Evolutionary conservation across 202 grass and related monocot species (phyloP).

Genomic region (Musa balbisiana): DNA sequence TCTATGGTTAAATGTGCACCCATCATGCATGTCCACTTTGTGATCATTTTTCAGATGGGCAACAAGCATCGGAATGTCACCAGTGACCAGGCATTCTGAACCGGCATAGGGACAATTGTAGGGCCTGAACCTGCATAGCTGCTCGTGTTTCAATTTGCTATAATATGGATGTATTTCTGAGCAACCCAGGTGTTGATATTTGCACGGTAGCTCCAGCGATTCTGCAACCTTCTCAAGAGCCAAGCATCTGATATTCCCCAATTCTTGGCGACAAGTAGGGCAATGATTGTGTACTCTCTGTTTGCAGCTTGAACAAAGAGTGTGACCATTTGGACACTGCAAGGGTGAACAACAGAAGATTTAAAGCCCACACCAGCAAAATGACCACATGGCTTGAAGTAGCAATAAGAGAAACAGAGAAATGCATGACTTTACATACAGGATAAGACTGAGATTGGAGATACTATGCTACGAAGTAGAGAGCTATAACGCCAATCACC

Average conservation of each 20-base stretch:
- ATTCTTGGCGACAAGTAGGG: constrained; percentile 7
- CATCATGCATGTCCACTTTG: constrained; percentile 2
- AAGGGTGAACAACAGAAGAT: background rate
- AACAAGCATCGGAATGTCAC: background rate
- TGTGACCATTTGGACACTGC: constrained; percentile 1
- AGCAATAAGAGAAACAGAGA: no score
- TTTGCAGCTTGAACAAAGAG: background rate
- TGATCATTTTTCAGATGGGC: background rate
- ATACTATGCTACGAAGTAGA: no score
- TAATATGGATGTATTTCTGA: background rate
- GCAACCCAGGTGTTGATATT: background rate
- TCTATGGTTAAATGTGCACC: background rate
- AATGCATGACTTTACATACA: no score
- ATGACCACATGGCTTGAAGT: no score
- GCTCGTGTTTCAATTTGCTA: constrained; percentile 2
- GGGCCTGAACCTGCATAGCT: background rate
- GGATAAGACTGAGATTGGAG: no score
- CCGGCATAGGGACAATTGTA: constrained; percentile 1
- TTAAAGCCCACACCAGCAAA: no score
- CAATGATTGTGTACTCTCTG: background rate
- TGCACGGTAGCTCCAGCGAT: constrained; percentile 1
- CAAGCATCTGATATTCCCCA: constrained; percentile 1
- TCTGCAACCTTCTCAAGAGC: constrained; percentile 1
- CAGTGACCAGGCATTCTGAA: background rate
- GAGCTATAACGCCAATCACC: no score